Base-by-base conservation (phyloP, 176 grass and related monocot species). In the Phragmites australis region DNA sequence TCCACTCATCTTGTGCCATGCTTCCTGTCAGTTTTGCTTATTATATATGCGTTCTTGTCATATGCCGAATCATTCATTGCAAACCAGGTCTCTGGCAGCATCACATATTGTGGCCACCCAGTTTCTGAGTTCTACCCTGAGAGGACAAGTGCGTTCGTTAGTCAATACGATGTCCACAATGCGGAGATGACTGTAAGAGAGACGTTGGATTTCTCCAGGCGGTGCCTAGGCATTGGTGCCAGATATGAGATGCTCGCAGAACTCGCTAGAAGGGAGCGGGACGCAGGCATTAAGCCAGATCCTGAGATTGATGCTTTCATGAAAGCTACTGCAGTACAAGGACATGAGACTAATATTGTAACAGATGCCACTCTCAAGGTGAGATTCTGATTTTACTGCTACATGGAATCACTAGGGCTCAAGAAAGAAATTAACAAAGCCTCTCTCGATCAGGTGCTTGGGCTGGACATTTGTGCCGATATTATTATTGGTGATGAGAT, bases 121-220 rank as follows among this genome's bases (percentile, higher is more conserved):
- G 76, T 93, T 39, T 73, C 84, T 1, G 91, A 93, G 57, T 93
- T 93, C 68, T 87, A 88, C 25, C 91, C 91, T 2, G 81, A 90
- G 68, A 88, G 89, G 71, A 90, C 91, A 19, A 83, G 88, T 7
- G 85, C 91, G 0, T 93, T 90, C 19, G 89, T 93, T 9, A 76
- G 91, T 15, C 91, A 93, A 50, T 76, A 94, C 64, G 92, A 94
- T 54, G 58, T 94, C n/a, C 88, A 94, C 21, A 88, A 90, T 41
- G 75, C 69, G 10, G 92, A 94, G 75, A 94, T 94, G 92, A 94
- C 92, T 5, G 92, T 94, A 25, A 84, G 88, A 47, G 92, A 94
- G 83, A 94, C 83, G 0, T 70, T 94, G 44, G 86, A 88, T 84
- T 94, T 94, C 77, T 94, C 92, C 5, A 82, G 88, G 69, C 48